These are phyloP conservation scores for Phytophthora palmivora DNA, from an alignment of 352 stramenopile species.

Conservation along the genomic window DNA sequence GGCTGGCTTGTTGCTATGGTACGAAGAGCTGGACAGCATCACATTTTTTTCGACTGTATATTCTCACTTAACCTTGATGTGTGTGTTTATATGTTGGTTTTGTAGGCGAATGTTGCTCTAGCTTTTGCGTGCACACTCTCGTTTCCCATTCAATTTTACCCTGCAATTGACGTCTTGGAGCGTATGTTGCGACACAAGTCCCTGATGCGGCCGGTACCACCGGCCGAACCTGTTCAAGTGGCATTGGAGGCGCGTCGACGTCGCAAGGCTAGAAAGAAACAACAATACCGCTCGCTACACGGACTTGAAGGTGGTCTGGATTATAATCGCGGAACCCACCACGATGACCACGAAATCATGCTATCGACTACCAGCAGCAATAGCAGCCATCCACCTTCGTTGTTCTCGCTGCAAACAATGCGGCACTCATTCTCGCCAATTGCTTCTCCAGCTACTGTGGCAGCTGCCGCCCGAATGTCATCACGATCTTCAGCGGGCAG, in stretches of 20 bases:
- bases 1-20: conserved; percentile 73
- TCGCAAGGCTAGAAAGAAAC: conserved; percentile 39
- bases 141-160: conserved; percentile 87
- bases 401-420: conserved; percentile 37
- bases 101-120: conserved; percentile 70
- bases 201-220: conserved; percentile 43
- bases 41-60: not conserved
- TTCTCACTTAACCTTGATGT: not conserved
- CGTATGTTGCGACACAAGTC: conserved; percentile 59
- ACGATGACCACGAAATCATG: conserved; percentile 24
- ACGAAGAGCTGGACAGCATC: not conserved
- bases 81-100: not conserved
- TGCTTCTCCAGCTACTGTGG: conserved; percentile 27
- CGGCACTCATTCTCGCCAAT: conserved; percentile 36
- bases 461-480: conserved; percentile 23
- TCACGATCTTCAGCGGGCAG: conserved; percentile 29
- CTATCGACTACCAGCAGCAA: conserved; percentile 28
- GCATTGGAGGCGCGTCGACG: conserved; percentile 31
- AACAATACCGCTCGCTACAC: conserved; percentile 30
- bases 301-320: conserved; percentile 22
- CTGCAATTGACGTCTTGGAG: conserved; percentile 77
- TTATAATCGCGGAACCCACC: conserved; percentile 12
- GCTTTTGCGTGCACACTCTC: conserved; percentile 79
- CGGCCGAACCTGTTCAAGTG: conserved; percentile 33
- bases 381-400: conserved; percentile 17